A percentile compares a stretch with the other conserved stretches of the same genome.
Evolutionary conservation across 2,329 filamentous ascomycete genomes (phyloP).

Genomic region (Pezicula radicicola): DNA sequence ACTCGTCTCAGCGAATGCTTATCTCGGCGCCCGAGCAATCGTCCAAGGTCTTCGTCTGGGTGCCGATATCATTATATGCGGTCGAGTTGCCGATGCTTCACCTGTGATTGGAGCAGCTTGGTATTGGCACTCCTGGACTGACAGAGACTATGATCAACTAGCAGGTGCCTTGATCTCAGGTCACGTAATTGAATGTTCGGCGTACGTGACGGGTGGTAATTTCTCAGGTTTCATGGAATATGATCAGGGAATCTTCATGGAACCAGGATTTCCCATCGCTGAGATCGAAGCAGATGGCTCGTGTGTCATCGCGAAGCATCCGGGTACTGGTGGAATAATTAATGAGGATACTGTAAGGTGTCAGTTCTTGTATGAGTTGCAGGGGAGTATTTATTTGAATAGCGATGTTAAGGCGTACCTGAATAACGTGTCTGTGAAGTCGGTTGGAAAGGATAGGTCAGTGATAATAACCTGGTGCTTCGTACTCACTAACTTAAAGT

Average conservation of each 20-base stretch:
- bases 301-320: slow-evolving; percentile 42
- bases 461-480: not conserved
- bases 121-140: slow-evolving; percentile 41
- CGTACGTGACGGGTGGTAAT: slow-evolving; percentile 19
- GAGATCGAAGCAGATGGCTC: slow-evolving; percentile 38
- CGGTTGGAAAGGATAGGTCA: slow-evolving; percentile 30
- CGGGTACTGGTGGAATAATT: slow-evolving; percentile 35
- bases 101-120: slow-evolving; percentile 39
- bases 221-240: slow-evolving; percentile 26
- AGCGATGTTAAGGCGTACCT: slow-evolving; percentile 53
- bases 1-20: slow-evolving; percentile 46
- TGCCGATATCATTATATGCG: slow-evolving; percentile 41
- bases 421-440: slow-evolving; percentile 46
- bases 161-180: slow-evolving; percentile 33
- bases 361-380: slow-evolving; percentile 52
- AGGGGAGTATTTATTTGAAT: slow-evolving; percentile 55
- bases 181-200: slow-evolving; percentile 27
- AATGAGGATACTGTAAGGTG: slow-evolving; percentile 47
- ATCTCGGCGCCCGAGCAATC: slow-evolving; percentile 44
- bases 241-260: slow-evolving; percentile 34
- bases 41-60: slow-evolving; percentile 36
- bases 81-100: slow-evolving; percentile 40
- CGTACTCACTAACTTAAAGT: slow-evolving; percentile 25
- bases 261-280: slow-evolving; percentile 43
- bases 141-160: slow-evolving; percentile 31